phyloP scores from a whole-genome alignment of 2,329 filamentous ascomycete genomes.

The Pyricularia grisea region DNA sequence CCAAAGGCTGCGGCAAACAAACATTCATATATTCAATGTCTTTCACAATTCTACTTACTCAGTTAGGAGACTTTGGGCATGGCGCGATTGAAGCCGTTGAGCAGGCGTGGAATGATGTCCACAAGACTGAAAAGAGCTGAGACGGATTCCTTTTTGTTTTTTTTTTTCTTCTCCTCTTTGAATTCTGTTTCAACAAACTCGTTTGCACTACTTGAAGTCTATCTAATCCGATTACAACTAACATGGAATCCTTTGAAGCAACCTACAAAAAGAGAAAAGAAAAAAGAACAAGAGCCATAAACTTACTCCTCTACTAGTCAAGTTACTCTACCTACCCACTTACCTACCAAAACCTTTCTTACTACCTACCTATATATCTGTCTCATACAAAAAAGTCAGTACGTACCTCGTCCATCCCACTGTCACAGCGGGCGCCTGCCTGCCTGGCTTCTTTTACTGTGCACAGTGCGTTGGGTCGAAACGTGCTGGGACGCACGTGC shows the following conservation, averaged over 20 bases:
- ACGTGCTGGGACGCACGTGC: background rate
- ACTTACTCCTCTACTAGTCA: background rate
- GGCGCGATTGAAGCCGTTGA: constrained; percentile 33
- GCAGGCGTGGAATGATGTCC: constrained; percentile 38
- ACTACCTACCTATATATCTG: background rate
- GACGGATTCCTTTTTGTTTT: constrained; percentile 22
- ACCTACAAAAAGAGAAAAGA: background rate
- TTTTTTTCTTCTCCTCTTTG: constrained; percentile 5
- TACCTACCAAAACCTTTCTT: too few relatives aligned
- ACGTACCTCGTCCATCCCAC: background rate
- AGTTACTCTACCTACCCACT: background rate
- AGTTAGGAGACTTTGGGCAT: background rate
- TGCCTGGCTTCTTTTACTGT: background rate
- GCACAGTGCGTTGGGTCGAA: background rate
- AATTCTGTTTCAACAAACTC: background rate
- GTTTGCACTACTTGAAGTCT: background rate
- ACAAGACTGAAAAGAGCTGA: constrained; percentile 73
- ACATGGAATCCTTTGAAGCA: background rate
- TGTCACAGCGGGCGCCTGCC: background rate
- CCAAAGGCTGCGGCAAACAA: constrained; percentile 54
- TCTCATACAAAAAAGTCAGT: background rate
- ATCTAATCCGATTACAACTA: background rate
- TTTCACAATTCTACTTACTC: background rate
- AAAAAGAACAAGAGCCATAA: background rate
- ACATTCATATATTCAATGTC: background rate